Evolutionary conservation across 345 rosid species (phyloP).

Genomic region (Eucalyptus brandiana): DNA sequence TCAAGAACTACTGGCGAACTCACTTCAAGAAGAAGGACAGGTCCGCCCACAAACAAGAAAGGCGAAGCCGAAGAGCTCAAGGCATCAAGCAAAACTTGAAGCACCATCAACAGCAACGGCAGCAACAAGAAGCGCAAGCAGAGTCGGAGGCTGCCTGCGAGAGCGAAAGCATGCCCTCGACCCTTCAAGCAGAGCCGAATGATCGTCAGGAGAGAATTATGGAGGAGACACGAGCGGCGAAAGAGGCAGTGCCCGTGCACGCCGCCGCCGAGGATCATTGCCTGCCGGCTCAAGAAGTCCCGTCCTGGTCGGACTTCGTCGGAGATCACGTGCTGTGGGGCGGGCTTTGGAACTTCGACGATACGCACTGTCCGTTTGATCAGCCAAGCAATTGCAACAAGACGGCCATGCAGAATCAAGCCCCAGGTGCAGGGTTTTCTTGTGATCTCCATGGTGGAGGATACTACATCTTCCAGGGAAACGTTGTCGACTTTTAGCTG

Average conservation of each 20-base stretch:
- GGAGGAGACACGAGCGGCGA: not conserved
- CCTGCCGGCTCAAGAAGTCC: conserved; percentile 6
- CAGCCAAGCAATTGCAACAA: conserved; percentile 1
- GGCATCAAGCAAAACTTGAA: not conserved
- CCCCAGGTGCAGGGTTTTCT: conserved; percentile 11
- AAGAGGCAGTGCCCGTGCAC: not conserved
- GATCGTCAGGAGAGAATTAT: not conserved
- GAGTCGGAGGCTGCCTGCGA: not conserved
- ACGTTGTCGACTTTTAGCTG: not conserved
- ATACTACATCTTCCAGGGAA: not conserved
- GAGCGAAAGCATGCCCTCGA: not conserved
- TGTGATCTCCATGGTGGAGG: not conserved
- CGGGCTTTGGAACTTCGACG: conserved; percentile 41
- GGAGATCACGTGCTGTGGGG: conserved; percentile 40
- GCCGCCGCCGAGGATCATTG: conserved; percentile 4
- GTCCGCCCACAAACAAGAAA: not conserved
- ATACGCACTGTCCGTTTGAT: not conserved
- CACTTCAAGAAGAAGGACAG: conserved; percentile 57
- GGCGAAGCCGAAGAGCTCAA: conserved; percentile 18
- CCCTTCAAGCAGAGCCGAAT: not conserved
- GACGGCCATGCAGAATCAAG: not conserved
- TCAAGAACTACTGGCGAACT: conserved; percentile 95
- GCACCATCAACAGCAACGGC: not conserved
- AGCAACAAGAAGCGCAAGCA: not conserved
- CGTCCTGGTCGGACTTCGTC: conserved; percentile 4